These are phyloP conservation scores for Suhomyces prunicola DNA, from an alignment of 805 yeast species.

Conservation along the genomic window DNA sequence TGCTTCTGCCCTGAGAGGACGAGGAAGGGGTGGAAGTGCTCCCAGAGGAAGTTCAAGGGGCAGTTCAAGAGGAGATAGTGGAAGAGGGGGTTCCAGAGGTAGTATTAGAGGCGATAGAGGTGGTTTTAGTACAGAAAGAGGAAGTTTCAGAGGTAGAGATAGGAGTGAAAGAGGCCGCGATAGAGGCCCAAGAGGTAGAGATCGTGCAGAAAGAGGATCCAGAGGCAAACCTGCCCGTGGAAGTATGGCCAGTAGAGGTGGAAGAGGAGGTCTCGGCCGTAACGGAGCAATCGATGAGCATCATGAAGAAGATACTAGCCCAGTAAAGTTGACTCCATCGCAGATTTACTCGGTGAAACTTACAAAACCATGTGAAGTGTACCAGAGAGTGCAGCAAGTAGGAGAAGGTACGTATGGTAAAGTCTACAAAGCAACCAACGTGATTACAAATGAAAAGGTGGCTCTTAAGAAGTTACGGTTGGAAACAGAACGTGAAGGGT, in stretches of 20 bases:
- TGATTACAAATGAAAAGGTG: slow-evolving; percentile 64
- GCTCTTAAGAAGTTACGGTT: slow-evolving; percentile 83
- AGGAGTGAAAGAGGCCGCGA: slow-evolving; percentile 4
- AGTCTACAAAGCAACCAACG: slow-evolving; percentile 83
- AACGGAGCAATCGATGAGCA: neutral
- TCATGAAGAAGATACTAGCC: slow-evolving; percentile 4
- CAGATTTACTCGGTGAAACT: slow-evolving; percentile 36
- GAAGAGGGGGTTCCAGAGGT: neutral
- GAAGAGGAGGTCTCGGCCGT: neutral
- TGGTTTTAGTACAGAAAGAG: slow-evolving; percentile 5
- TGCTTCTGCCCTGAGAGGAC: neutral
- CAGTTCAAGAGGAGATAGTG: neutral
- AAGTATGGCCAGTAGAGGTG: neutral
- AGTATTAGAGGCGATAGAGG: slow-evolving; percentile 6
- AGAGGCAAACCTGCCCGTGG: neutral
- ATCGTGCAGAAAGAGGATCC: neutral
- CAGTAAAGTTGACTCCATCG: slow-evolving; percentile 1
- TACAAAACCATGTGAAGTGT: slow-evolving; percentile 37
- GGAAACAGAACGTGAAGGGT: slow-evolving; percentile 89
- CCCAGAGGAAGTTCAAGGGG: neutral
- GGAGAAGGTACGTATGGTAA: slow-evolving; percentile 99
- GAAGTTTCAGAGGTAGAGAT: neutral
- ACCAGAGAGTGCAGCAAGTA: slow-evolving; percentile 77
- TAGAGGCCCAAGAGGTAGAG: slow-evolving; percentile 3
- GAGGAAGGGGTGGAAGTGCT: slow-evolving; percentile 1